Evolutionary conservation across 164 flowering plant species (phyloP).

Genomic region (Buxus sempervirens): DNA sequence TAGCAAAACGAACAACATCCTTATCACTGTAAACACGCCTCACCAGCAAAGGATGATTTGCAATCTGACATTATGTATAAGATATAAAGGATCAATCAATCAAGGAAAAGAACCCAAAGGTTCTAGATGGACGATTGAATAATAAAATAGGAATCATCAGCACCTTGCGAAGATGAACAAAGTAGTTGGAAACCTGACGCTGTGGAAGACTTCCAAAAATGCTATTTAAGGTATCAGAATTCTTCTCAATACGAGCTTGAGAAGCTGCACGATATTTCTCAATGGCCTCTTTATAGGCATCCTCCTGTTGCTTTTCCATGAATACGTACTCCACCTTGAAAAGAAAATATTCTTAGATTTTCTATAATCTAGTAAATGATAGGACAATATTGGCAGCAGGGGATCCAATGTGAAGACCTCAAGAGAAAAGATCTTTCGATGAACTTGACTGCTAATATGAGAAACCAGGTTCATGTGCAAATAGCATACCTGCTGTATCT

Average conservation of each 20-base stretch:
- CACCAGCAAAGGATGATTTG: constrained; percentile 93
- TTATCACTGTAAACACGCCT: constrained; percentile 80
- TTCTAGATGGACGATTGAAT: background rate
- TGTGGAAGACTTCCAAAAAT: constrained; percentile 49
- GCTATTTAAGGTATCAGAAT: constrained; percentile 28
- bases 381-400: constrained; percentile 5
- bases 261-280: constrained; percentile 80
- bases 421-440: constrained; percentile 2
- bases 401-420: constrained; percentile 6
- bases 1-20: constrained; percentile 78
- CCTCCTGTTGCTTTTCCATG: constrained; percentile 69
- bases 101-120: constrained; percentile 17
- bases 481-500: constrained; percentile 63
- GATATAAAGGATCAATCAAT: too few species aligned
- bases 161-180: constrained; percentile 92
- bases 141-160: constrained; percentile 6
- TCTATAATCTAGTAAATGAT: constrained; percentile 1
- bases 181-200: constrained; percentile 89
- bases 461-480: constrained; percentile 7
- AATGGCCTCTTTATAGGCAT: constrained; percentile 88
- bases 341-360: constrained; percentile 17
- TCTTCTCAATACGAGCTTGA: constrained; percentile 54
- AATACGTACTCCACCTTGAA: constrained; percentile 70
- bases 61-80: constrained; percentile 53
- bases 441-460: background rate